phyloP scores from a whole-genome alignment of 2,329 filamentous ascomycete species.

The Xylaria sp. region DNA sequence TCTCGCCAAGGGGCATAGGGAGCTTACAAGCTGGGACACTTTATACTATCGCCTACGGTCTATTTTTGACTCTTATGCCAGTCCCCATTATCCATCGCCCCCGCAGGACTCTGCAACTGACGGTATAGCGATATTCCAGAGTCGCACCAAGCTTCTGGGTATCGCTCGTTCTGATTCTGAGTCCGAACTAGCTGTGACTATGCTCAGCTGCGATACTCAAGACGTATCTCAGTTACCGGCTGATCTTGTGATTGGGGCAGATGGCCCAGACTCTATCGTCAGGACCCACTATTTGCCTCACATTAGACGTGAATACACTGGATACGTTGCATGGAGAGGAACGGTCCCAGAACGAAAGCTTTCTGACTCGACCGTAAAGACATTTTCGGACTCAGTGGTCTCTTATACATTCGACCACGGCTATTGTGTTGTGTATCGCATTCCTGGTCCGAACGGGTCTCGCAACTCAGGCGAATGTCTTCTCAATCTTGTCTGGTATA shows the following conservation, averaged over 20 bases:
- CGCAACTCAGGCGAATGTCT: constrained; percentile 22
- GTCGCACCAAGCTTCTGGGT: background rate
- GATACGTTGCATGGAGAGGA: constrained; percentile 36
- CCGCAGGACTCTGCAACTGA: background rate
- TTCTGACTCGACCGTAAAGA: constrained; percentile 9
- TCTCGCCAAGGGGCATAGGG: background rate
- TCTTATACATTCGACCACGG: constrained; percentile 8
- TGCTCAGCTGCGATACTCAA: background rate
- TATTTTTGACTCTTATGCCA: constrained; percentile 26
- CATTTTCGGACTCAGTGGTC: background rate
- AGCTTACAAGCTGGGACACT: constrained; percentile 34
- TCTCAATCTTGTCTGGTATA: constrained; percentile 37
- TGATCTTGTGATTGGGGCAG: constrained; percentile 32
- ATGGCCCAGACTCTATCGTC: constrained; percentile 30
- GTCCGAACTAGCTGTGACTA: background rate
- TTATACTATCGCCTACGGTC: constrained; percentile 33
- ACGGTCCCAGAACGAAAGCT: constrained; percentile 26
- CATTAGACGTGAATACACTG: constrained; percentile 17
- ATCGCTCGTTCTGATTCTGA: background rate
- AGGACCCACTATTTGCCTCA: constrained; percentile 27
- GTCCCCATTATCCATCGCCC: constrained; percentile 15
- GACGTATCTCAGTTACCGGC: background rate
- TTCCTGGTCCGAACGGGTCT: constrained; percentile 25
- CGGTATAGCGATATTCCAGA: constrained; percentile 5
- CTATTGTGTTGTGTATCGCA: constrained; percentile 32